A percentile compares a stretch with the other conserved stretches of the same genome.
Evolutionary conservation across 768 basidiomycete species (phyloP).

Genomic region (Rhodosporidiobolus sp.): DNA sequence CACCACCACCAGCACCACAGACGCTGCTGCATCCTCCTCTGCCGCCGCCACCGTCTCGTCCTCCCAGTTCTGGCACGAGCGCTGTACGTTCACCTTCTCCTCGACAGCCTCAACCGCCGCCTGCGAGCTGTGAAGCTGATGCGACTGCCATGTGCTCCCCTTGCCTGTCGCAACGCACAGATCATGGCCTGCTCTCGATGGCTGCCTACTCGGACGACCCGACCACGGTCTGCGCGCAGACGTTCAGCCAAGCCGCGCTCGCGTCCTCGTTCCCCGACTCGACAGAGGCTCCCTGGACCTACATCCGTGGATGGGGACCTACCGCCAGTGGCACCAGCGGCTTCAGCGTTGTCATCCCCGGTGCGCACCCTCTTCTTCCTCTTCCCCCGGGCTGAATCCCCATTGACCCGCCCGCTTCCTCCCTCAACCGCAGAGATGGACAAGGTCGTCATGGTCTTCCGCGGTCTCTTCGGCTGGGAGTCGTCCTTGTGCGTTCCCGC

Average conservation of each 20-base stretch:
- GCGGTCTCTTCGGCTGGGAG: slow-evolving; percentile 38
- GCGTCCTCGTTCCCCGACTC: slow-evolving; percentile 37
- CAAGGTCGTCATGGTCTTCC: slow-evolving; percentile 44
- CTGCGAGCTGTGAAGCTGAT: too few relatives aligned
- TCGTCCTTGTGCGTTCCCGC: slow-evolving; percentile 24
- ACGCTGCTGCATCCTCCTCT: not conserved
- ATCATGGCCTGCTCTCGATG: slow-evolving; percentile 33
- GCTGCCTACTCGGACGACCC: slow-evolving; percentile 37
- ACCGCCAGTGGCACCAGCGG: slow-evolving; percentile 36
- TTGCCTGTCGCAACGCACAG: too few relatives aligned
- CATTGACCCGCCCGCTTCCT: too few relatives aligned
- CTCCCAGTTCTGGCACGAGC: slow-evolving; percentile 36
- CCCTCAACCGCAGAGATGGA: slow-evolving; percentile 30
- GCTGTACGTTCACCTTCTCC: not conserved
- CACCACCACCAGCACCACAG: not conserved
- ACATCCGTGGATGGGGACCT: slow-evolving; percentile 36
- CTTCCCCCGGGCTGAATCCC: not conserved
- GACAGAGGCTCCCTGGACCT: slow-evolving; percentile 34
- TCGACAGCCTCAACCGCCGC: too few relatives aligned
- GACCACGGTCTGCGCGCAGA: slow-evolving; percentile 35
- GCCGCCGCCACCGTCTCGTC: not conserved
- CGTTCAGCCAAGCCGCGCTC: slow-evolving; percentile 28
- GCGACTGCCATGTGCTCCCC: too few relatives aligned
- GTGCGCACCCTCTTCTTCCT: not conserved
- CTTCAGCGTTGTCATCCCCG: slow-evolving; percentile 38